Evolutionary conservation across 345 rosid genomes (phyloP).

Genomic region (Gossypium bickii): DNA sequence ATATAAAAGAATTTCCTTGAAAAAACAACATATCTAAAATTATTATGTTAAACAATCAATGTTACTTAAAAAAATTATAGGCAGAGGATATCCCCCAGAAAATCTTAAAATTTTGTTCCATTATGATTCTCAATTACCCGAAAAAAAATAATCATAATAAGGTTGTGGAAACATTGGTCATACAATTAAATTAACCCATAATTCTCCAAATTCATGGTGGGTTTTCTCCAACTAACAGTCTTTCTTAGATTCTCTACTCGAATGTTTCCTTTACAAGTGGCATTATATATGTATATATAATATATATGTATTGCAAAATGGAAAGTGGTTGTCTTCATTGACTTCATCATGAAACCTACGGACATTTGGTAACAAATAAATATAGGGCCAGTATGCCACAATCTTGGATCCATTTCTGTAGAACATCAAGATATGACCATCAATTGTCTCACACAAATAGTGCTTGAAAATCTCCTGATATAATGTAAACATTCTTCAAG

Average conservation of each 20-base stretch:
- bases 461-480: slow-evolving; percentile 14
- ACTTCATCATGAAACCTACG: background rate
- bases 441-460: background rate
- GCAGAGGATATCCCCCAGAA: background rate
- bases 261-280: background rate
- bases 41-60: background rate
- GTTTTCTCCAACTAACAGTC: background rate
- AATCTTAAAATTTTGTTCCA: background rate
- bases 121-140: background rate
- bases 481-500: slow-evolving; percentile 16
- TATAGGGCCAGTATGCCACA: background rate
- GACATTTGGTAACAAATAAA: background rate
- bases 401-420: background rate
- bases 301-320: background rate
- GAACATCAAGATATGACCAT: slow-evolving; percentile 18
- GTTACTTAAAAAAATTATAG: background rate
- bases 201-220: background rate
- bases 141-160: background rate
- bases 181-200: background rate
- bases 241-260: background rate
- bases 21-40: background rate
- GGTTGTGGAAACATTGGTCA: background rate
- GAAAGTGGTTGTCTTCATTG: background rate
- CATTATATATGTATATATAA: background rate
- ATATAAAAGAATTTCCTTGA: background rate